A percentile compares a stretch with the other conserved stretches of the same genome.
These are phyloP conservation scores for Coemansia sp. DNA, from an alignment of 192 early-diverging fungal species.

Conservation along the genomic window DNA sequence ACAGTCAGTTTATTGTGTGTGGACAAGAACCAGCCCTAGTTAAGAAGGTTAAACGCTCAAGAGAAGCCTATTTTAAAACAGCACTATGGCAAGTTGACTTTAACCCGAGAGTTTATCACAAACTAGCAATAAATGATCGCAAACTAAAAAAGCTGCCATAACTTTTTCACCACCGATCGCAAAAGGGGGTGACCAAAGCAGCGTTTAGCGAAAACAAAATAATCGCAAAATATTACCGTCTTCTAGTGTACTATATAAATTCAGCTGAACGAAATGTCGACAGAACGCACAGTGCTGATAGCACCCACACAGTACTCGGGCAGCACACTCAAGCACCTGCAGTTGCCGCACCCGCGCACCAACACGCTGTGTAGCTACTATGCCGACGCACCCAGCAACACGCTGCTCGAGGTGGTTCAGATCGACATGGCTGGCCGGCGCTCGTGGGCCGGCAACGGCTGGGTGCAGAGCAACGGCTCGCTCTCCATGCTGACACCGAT, in stretches of 20 bases:
- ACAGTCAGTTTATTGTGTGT: too few relatives aligned
- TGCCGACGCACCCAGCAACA: constrained; percentile 15
- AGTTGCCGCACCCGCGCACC: constrained; percentile 32
- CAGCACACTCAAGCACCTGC: constrained; percentile 25
- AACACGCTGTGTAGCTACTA: constrained; percentile 31
- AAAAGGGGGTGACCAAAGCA: too few relatives aligned
- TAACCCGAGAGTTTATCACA: too few relatives aligned
- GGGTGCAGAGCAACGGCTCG: constrained; percentile 28
- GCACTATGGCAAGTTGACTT: too few relatives aligned
- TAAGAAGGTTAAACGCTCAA: too few relatives aligned
- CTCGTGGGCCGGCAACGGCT: constrained; percentile 35
- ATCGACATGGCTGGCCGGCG: constrained; percentile 37
- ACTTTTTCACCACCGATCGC: too few relatives aligned
- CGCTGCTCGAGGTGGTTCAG: constrained; percentile 25
- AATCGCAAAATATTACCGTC: not conserved
- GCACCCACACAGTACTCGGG: constrained; percentile 24
- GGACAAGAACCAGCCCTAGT: too few relatives aligned
- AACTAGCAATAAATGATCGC: too few relatives aligned
- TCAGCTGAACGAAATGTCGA: constrained; percentile 3
- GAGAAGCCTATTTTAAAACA: too few relatives aligned
- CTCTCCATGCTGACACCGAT: constrained; percentile 22
- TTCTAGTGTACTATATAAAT: not conserved
- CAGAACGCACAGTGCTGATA: constrained; percentile 19
- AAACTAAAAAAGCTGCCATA: too few relatives aligned
- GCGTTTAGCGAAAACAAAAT: not conserved